Evolutionary conservation across 1,139 yeast species (phyloP).

Genomic region (Ogataea hybrid): DNA sequence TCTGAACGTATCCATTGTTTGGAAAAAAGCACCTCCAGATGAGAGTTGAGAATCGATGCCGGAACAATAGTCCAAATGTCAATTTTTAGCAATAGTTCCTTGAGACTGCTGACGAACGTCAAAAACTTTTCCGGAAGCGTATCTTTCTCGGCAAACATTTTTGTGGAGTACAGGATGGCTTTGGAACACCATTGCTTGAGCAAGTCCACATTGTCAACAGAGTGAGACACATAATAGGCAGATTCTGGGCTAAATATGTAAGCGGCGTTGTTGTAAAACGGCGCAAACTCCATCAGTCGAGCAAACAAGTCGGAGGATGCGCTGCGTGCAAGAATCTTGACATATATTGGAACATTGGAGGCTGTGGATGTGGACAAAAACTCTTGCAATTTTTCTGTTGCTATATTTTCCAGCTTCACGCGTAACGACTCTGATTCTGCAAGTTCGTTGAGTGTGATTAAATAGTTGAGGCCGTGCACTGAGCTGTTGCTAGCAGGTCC

Average conservation of each 20-base stretch:
- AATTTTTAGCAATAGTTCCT: no score
- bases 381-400: neutral
- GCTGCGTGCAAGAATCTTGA: slow-evolving; percentile 1
- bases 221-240: no score
- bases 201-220: no score
- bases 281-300: neutral
- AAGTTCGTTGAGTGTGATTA: slow-evolving; percentile 4
- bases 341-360: neutral
- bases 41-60: no score
- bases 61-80: no score
- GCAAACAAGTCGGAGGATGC: neutral
- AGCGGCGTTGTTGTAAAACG: slow-evolving; percentile 20
- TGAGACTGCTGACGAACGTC: no score
- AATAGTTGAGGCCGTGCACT: neutral
- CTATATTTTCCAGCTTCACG: slow-evolving; percentile 1
- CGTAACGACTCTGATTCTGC: slow-evolving; percentile 1
- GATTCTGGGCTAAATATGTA: no score
- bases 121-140: no score
- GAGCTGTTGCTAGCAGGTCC: neutral
- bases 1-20: slow-evolving; percentile 46
- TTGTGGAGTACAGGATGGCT: no score
- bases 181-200: no score
- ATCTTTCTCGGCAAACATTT: no score
- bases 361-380: neutral
- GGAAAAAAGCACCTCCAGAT: no score